Evolutionary conservation across 768 basidiomycete species (phyloP).

Genomic region (Collybia sordida): DNA sequence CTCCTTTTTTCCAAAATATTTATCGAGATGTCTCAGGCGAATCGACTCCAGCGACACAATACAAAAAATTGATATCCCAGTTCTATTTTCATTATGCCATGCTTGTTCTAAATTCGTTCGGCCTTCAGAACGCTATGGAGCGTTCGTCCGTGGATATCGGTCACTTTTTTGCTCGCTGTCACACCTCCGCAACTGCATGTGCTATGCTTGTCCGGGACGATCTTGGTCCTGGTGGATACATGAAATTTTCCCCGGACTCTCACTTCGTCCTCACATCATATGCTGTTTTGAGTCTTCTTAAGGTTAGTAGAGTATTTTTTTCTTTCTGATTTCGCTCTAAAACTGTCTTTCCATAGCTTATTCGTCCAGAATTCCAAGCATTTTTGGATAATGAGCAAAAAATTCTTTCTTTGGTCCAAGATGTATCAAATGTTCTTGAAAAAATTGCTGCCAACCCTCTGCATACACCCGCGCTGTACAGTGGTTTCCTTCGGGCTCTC

Average conservation of each 20-base stretch:
- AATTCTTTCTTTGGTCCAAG: constrained; percentile 69
- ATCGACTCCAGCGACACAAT: constrained; percentile 28
- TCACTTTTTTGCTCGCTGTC: constrained; percentile 82
- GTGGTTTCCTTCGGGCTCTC: constrained; percentile 77
- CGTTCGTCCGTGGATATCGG: constrained; percentile 68
- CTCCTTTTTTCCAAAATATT: background rate
- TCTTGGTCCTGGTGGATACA: constrained; percentile 70
- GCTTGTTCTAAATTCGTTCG: constrained; percentile 93
- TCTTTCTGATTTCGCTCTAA: background rate
- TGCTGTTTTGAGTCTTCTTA: constrained; percentile 88
- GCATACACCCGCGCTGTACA: constrained; percentile 92
- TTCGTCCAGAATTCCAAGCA: constrained; percentile 80
- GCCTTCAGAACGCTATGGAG: constrained; percentile 94
- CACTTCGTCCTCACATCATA: constrained; percentile 93
- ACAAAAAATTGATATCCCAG: constrained; percentile 52
- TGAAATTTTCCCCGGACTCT: constrained; percentile 87
- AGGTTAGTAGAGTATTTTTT: constrained; percentile 48
- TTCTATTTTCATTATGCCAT: constrained; percentile 87
- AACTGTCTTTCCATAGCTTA: constrained; percentile 48
- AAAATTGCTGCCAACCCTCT: constrained; percentile 70
- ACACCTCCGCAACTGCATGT: constrained; percentile 69
- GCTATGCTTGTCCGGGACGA: constrained; percentile 75
- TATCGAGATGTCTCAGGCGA: constrained; percentile 20
- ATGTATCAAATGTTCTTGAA: constrained; percentile 81
- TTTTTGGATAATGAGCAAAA: constrained; percentile 75